phyloP scores from a whole-genome alignment of 1,284 basidiomycete genomes.

The Rugosomyces carneus region DNA sequence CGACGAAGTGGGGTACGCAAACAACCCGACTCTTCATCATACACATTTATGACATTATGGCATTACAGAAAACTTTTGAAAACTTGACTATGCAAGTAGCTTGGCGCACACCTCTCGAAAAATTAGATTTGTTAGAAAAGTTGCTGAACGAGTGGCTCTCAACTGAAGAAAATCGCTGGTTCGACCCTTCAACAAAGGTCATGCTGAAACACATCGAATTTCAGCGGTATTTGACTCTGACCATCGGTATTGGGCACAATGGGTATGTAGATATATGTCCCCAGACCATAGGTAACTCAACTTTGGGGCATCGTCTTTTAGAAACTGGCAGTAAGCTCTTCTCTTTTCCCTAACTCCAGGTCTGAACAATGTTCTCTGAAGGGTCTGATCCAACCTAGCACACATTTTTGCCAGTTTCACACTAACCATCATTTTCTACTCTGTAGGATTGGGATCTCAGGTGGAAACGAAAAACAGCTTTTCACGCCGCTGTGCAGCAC shows the following conservation, averaged over 20 bases:
- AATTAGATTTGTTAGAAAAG: conserved; percentile 60
- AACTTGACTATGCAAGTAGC: conserved; percentile 62
- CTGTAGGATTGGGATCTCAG: conserved; percentile 60
- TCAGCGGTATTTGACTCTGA: conserved; percentile 59
- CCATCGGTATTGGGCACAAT: conserved; percentile 66
- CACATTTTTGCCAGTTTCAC: neutral
- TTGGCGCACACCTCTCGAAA: conserved; percentile 67
- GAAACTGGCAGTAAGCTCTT: conserved; percentile 24
- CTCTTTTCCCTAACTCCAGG: neutral
- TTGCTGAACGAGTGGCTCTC: conserved; percentile 65
- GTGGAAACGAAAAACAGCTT: conserved; percentile 58
- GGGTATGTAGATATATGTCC: conserved; percentile 35
- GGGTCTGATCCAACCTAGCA: conserved; percentile 8
- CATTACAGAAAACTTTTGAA: conserved; percentile 57
- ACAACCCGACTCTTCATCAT: neutral
- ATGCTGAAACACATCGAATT: conserved; percentile 55
- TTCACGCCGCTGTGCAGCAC: conserved; percentile 68
- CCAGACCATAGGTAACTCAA: neutral
- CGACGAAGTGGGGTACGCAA: conserved; percentile 56
- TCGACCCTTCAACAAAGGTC: conserved; percentile 57
- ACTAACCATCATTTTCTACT: neutral
- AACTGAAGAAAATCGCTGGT: conserved; percentile 74
- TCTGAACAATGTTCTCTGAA: neutral
- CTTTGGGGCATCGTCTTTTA: conserved; percentile 10
- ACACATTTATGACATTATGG: conserved; percentile 5